phyloP scores from a whole-genome alignment of 768 basidiomycete species.

The Pilatotrama ljubarskyi region DNA sequence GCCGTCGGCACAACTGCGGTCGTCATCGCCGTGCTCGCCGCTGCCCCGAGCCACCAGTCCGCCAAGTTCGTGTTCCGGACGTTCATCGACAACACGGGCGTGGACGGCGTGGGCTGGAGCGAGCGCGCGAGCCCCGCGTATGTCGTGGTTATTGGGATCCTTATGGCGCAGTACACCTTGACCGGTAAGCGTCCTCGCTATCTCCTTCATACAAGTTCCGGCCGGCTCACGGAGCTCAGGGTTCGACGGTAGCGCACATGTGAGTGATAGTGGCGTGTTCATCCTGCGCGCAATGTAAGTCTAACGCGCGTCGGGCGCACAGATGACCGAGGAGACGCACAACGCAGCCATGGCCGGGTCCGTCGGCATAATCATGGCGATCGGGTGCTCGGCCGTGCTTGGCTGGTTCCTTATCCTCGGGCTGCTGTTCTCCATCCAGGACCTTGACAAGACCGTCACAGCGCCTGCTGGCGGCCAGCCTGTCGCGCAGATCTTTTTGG shows the following conservation, averaged over 20 bases:
- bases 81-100: constrained; percentile 71
- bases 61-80: constrained; percentile 68
- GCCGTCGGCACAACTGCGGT: constrained; percentile 67
- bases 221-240: constrained; percentile 36
- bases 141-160: constrained; percentile 67
- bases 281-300: neutral
- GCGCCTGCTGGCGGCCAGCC: constrained; percentile 60
- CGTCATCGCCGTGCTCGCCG: constrained; percentile 67
- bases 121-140: constrained; percentile 67
- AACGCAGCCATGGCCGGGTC: constrained; percentile 61
- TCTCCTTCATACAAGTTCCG: neutral
- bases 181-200: constrained; percentile 45
- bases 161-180: constrained; percentile 78
- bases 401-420: constrained; percentile 77
- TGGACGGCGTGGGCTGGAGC: constrained; percentile 57
- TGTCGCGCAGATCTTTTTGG: constrained; percentile 77
- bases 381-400: constrained; percentile 68
- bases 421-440: constrained; percentile 76
- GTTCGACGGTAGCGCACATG: constrained; percentile 60
- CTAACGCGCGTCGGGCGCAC: neutral
- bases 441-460: constrained; percentile 54
- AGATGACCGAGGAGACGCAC: constrained; percentile 81
- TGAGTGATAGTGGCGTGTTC: too few relatives aligned
- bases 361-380: constrained; percentile 69
- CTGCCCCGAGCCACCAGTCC: constrained; percentile 69